Conservation (phyloP, 805 yeast species). For the Danielozyma ontarioensis region DNA sequence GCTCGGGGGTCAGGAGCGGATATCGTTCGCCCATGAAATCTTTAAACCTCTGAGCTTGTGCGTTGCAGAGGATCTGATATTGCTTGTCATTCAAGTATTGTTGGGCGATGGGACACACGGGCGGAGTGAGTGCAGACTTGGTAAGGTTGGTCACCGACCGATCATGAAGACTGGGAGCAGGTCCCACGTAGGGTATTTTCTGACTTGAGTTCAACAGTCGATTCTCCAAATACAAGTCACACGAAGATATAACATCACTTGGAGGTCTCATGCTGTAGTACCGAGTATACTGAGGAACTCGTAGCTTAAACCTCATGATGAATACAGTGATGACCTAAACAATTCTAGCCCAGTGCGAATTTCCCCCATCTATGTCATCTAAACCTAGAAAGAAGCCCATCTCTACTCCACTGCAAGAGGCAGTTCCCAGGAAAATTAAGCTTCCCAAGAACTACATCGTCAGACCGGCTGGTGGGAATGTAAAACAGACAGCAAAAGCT, state of each 20-base stretch:
- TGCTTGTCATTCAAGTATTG: not conserved
- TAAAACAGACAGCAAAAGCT: constrained; percentile 18
- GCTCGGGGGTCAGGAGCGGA: too few species aligned
- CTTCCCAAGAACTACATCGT: constrained; percentile 37
- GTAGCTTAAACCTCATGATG: too few species aligned
- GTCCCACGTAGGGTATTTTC: constrained; percentile 8
- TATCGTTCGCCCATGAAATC: too few species aligned
- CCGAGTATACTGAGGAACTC: too few species aligned
- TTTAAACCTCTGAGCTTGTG: too few species aligned
- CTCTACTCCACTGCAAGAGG: constrained; percentile 13
- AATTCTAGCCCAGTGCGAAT: too few species aligned
- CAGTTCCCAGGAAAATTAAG: constrained; percentile 28
- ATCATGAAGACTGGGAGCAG: constrained; percentile 9
- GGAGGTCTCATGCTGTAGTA: too few species aligned
- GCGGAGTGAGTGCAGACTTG: not conserved
- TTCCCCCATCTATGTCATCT: constrained; percentile 20
- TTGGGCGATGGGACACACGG: not conserved
- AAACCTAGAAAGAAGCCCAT: constrained; percentile 20
- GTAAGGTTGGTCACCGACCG: constrained; percentile 5
- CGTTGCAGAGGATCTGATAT: too few species aligned
- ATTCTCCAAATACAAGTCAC: constrained; percentile 15
- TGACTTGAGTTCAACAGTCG: constrained; percentile 7
- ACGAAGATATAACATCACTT: too few species aligned
- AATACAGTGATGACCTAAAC: too few species aligned
- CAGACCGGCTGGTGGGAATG: constrained; percentile 22